A percentile compares a stretch with the other conserved stretches of the same genome.
Evolutionary conservation across 345 rosid genomes (phyloP).

Genomic region (Limnanthes douglasii): DNA sequence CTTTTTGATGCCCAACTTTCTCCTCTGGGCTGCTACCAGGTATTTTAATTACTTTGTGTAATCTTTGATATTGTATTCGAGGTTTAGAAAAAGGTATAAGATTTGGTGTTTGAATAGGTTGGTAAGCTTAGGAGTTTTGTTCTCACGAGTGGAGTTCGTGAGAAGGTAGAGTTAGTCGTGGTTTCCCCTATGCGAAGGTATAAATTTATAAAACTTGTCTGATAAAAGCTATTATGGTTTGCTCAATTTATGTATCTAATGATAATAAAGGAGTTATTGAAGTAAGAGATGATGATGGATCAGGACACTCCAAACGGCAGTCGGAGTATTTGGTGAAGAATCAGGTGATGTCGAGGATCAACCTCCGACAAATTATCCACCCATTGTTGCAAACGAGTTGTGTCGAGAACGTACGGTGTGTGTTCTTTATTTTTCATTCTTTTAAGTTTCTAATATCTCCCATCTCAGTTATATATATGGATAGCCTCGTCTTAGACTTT

Average conservation of each 20-base stretch:
- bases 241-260: no score
- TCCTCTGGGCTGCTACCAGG: constrained; percentile 31
- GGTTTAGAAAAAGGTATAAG: background rate
- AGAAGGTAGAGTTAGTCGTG: constrained; percentile 34
- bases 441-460: no score
- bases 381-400: constrained; percentile 48
- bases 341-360: background rate
- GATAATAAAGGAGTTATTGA: background rate
- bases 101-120: constrained; percentile 14
- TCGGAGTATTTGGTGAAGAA: constrained; percentile 35
- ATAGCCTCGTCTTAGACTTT: no score
- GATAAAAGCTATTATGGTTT: no score
- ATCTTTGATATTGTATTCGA: background rate
- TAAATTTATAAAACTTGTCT: no score
- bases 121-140: constrained; percentile 19
- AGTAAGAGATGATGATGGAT: background rate
- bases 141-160: constrained; percentile 14
- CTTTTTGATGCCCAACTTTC: constrained; percentile 34
- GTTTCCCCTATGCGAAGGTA: constrained; percentile 52
- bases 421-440: background rate
- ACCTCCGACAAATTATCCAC: constrained; percentile 16
- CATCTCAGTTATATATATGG: no score
- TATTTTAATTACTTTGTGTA: background rate
- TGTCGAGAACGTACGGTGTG: constrained; percentile 56
- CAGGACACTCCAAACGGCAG: constrained; percentile 74